Percentiles rank a stretch among this genome's conserved stretches.
phyloP scores from a whole-genome alignment of 2,329 filamentous ascomycete genomes.

The Calycina herbarum region DNA sequence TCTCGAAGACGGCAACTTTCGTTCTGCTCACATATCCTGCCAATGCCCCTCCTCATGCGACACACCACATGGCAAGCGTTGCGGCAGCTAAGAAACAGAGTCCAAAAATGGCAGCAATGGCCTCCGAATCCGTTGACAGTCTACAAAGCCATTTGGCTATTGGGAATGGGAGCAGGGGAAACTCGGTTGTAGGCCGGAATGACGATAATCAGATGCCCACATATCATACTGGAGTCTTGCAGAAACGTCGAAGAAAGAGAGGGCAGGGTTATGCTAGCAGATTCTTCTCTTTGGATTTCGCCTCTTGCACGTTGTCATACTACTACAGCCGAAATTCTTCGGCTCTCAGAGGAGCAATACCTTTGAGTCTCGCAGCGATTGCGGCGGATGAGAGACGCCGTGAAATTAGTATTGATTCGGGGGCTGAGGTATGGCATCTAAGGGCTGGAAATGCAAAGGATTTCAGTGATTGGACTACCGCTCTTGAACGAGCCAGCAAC shows the following conservation, averaged over 20 bases:
- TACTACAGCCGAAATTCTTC: slow-evolving; percentile 94
- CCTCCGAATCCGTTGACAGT: slow-evolving; percentile 61
- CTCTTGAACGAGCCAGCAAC: slow-evolving; percentile 79
- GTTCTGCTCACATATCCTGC: slow-evolving; percentile 93
- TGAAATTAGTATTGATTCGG: slow-evolving; percentile 95
- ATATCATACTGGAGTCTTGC: slow-evolving; percentile 80
- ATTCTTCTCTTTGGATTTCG: slow-evolving; percentile 96
- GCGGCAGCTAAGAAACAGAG: slow-evolving; percentile 47
- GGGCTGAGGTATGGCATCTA: slow-evolving; percentile 95
- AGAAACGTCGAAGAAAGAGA: slow-evolving; percentile 89
- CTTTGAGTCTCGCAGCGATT: slow-evolving; percentile 85
- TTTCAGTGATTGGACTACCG: slow-evolving; percentile 83
- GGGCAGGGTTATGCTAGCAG: slow-evolving; percentile 90
- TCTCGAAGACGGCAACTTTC: slow-evolving; percentile 92
- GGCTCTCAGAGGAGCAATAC: slow-evolving; percentile 87
- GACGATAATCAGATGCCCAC: slow-evolving; percentile 49
- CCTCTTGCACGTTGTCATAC: slow-evolving; percentile 91
- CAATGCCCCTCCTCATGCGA: slow-evolving; percentile 72
- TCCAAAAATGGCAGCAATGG: slow-evolving; percentile 45
- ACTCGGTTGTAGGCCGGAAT: slow-evolving; percentile 55
- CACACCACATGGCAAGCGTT: slow-evolving; percentile 65
- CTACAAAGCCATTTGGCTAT: slow-evolving; percentile 50
- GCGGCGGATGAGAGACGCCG: slow-evolving; percentile 83
- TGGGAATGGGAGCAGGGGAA: slow-evolving; percentile 41
- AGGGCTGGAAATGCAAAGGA: slow-evolving; percentile 79